These are phyloP conservation scores for Oryza rufipogon DNA, from an alignment of 176 grass and related monocot species.

Conservation along the genomic window DNA sequence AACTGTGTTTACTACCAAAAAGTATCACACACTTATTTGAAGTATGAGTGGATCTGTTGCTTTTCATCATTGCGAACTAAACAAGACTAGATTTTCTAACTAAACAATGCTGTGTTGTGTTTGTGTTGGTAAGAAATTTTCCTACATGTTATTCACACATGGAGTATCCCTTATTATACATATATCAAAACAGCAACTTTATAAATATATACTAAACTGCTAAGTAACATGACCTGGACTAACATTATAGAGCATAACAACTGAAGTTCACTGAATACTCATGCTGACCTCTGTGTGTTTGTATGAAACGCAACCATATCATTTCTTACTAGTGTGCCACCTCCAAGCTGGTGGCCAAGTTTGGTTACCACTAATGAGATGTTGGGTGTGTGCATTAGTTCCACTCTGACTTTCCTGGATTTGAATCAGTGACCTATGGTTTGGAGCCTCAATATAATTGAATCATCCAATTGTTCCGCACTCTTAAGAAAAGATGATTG, in stretches of 20 bases:
- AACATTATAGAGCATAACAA: neutral
- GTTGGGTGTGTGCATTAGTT: neutral
- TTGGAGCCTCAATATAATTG: neutral
- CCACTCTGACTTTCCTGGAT: neutral
- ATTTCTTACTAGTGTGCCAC: neutral
- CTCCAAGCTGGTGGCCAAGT: neutral
- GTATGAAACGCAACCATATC: neutral
- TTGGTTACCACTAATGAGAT: neutral
- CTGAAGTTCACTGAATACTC: neutral
- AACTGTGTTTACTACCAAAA: neutral
- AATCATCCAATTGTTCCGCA: neutral
- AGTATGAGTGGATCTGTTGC: neutral
- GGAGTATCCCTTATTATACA: neutral
- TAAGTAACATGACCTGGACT: neutral
- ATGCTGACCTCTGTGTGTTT: neutral
- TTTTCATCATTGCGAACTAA: neutral
- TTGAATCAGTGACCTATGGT: neutral
- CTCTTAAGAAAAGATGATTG: neutral
- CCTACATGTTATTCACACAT: neutral
- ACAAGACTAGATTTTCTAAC: neutral
- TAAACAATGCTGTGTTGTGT: neutral
- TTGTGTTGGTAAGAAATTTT: neutral
- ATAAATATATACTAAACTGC: constrained; percentile 12
- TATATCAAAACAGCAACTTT: neutral
- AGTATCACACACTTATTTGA: neutral